These are phyloP conservation scores for Gomphus bonarii DNA, from an alignment of 1,284 basidiomycete genomes.

Conservation along the genomic window DNA sequence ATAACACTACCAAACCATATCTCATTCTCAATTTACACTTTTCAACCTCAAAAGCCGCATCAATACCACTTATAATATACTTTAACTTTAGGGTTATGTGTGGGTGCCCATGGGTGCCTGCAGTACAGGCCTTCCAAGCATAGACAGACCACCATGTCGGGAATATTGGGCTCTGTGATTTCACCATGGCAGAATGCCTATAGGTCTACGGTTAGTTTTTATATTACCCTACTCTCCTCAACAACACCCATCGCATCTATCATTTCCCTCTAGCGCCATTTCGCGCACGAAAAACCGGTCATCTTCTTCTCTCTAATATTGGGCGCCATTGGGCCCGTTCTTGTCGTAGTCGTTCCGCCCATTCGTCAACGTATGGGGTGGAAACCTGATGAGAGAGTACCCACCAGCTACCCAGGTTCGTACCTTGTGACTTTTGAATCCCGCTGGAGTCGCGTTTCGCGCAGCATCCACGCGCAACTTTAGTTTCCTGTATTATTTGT, in stretches of 20 bases:
- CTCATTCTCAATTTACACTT: no score
- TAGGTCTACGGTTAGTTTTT: conserved; percentile 5
- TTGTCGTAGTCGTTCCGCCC: conserved; percentile 5
- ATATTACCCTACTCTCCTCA: no score
- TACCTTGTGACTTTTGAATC: not conserved
- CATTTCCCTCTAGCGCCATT: conserved; percentile 1
- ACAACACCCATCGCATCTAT: no score
- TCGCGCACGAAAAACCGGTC: conserved; percentile 10
- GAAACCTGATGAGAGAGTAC: not conserved
- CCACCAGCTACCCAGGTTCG: conserved; percentile 8
- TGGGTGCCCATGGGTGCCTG: not conserved
- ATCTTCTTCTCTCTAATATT: conserved; percentile 9
- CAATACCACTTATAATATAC: no score
- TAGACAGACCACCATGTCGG: not conserved
- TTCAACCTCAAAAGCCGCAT: not conserved
- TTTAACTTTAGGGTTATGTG: not conserved
- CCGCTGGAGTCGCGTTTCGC: not conserved
- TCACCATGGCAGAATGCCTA: conserved; percentile 5
- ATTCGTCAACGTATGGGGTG: conserved; percentile 7
- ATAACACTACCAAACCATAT: no score
- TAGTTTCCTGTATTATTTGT: not conserved
- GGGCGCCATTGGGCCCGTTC: conserved; percentile 7
- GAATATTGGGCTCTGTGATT: not conserved
- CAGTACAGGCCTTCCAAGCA: not conserved
- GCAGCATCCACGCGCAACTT: not conserved